phyloP scores from a whole-genome alignment of 805 yeast species.

The Vanderwaltozyma verrucispora region DNA sequence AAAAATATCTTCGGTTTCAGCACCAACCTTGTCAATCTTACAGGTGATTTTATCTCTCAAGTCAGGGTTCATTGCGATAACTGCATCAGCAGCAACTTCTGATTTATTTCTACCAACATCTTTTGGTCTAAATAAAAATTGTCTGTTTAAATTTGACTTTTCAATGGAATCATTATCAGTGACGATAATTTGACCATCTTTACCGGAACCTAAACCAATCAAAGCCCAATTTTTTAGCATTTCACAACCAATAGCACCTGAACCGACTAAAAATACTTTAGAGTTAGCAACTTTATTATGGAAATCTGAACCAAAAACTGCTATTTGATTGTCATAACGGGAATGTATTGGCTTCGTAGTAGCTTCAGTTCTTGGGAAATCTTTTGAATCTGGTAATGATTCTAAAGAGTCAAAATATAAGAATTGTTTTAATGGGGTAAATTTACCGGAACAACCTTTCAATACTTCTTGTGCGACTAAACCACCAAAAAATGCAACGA shows the following conservation, averaged over 20 bases:
- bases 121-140: constrained; percentile 85
- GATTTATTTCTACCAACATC: constrained; percentile 92
- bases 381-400: constrained; percentile 58
- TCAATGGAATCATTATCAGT: constrained; percentile 96
- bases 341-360: constrained; percentile 66
- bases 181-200: constrained; percentile 69
- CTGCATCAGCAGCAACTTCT: constrained; percentile 84
- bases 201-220: constrained; percentile 91
- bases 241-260: constrained; percentile 99
- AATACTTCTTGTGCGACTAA: constrained; percentile 92
- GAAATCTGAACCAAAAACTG: constrained; percentile 78
- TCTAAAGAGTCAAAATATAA: constrained; percentile 91
- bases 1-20: constrained; percentile 83
- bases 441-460: constrained; percentile 92
- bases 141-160: constrained; percentile 92
- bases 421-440: constrained; percentile 86
- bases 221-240: constrained; percentile 98
- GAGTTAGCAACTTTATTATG: constrained; percentile 66
- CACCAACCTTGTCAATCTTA: constrained; percentile 79
- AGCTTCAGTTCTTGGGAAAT: constrained; percentile 54
- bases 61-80: constrained; percentile 74
- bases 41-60: constrained; percentile 67
- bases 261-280: constrained; percentile 83
- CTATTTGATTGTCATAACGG: constrained; percentile 91
- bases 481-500: constrained; percentile 88